Evolutionary conservation across 805 yeast genomes (phyloP).

Genomic region (Zygosaccharomyces pseudorouxii): DNA sequence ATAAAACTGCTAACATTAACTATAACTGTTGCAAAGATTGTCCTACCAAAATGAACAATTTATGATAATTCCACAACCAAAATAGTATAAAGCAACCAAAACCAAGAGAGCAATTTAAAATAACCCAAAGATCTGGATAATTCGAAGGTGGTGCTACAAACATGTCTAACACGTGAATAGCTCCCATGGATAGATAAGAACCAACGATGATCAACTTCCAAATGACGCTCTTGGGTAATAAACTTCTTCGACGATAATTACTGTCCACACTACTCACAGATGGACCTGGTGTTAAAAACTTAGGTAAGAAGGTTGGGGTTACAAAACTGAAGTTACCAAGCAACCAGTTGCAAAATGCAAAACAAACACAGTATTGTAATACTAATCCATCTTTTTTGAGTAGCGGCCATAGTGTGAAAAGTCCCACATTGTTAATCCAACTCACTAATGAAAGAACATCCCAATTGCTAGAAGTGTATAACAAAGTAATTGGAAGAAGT

Average conservation of each 20-base stretch:
- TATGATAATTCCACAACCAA: slow-evolving; percentile 79
- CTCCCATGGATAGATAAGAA: slow-evolving; percentile 49
- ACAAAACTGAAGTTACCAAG: slow-evolving; percentile 58
- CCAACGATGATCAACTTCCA: slow-evolving; percentile 49
- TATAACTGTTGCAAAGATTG: slow-evolving; percentile 26
- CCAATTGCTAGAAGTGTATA: slow-evolving; percentile 49
- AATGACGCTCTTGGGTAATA: slow-evolving; percentile 46
- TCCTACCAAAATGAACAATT: slow-evolving; percentile 37
- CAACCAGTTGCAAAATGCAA: slow-evolving; percentile 71
- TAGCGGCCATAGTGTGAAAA: slow-evolving; percentile 86
- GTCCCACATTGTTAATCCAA: slow-evolving; percentile 82
- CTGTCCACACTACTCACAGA: slow-evolving; percentile 35
- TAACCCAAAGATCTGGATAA: slow-evolving; percentile 84
- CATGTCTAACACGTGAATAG: slow-evolving; percentile 52
- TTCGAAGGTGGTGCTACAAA: slow-evolving; percentile 47
- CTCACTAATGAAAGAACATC: slow-evolving; percentile 66
- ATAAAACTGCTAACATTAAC: background rate
- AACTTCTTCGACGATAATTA: slow-evolving; percentile 36
- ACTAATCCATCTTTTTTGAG: slow-evolving; percentile 67
- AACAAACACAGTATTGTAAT: slow-evolving; percentile 64
- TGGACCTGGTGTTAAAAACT: slow-evolving; percentile 43
- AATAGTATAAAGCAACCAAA: slow-evolving; percentile 70
- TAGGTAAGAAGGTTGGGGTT: slow-evolving; percentile 43
- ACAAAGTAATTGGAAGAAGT: slow-evolving; percentile 72
- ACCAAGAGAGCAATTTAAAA: slow-evolving; percentile 66